phyloP scores from a whole-genome alignment of 1,284 basidiomycete genomes.

The Pseudozyma sp. region DNA sequence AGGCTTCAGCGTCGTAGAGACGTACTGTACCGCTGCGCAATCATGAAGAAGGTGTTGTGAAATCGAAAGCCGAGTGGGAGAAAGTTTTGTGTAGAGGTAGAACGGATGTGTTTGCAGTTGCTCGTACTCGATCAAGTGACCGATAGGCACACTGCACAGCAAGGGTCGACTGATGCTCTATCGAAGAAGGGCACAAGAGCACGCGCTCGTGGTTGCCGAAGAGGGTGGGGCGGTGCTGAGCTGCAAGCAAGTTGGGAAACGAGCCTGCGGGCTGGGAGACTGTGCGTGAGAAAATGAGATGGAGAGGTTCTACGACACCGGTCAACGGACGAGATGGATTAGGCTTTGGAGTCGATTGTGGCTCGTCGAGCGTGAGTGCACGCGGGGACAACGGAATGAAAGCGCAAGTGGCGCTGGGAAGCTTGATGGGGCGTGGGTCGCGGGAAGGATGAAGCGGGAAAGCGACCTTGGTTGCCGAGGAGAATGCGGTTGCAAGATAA shows the following conservation, averaged over 20 bases:
- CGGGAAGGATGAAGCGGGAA: too few species aligned
- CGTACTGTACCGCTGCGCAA: neutral
- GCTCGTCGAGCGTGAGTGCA: neutral
- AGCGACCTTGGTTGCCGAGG: neutral
- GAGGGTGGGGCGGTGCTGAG: too few species aligned
- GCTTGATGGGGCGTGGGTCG: too few species aligned
- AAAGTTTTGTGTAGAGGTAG: neutral
- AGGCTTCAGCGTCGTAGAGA: constrained; percentile 1
- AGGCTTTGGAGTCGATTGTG: constrained; percentile 7
- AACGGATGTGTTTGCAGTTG: neutral
- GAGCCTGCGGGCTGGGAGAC: neutral
- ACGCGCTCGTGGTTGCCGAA: too few species aligned
- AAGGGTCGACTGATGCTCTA: too few species aligned
- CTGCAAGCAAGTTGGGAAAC: too few species aligned
- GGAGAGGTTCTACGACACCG: neutral
- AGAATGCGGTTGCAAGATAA: neutral
- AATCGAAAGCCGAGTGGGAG: constrained; percentile 10
- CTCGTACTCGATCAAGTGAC: too few species aligned
- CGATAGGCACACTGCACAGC: too few species aligned
- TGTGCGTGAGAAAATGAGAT: neutral
- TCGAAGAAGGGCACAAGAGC: too few species aligned
- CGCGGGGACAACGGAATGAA: neutral
- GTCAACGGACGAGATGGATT: neutral
- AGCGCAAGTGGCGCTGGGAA: too few species aligned
- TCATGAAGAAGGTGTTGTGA: neutral